phyloP scores from a whole-genome alignment of 148 eudicot species.

The Mesembryanthemum crystallinum region DNA sequence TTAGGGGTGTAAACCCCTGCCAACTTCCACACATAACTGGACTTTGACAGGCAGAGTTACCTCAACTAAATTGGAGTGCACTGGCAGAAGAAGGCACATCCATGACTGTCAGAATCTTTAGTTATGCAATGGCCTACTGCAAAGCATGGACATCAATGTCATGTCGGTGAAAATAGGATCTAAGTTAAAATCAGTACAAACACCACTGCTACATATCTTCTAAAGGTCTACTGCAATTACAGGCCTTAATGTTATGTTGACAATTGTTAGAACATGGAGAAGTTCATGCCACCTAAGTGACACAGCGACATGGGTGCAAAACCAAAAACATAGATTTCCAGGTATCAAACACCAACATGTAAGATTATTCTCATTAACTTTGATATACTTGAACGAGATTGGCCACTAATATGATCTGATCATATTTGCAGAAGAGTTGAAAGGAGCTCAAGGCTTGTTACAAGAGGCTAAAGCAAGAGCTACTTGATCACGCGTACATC shows the following conservation, averaged over 20 bases:
- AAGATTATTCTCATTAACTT: conserved; percentile 11
- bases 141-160: neutral
- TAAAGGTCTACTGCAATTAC: neutral
- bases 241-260: neutral
- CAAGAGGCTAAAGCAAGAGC: neutral
- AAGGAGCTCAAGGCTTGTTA: conserved; percentile 9
- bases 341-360: conserved; percentile 16
- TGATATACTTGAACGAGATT: conserved; percentile 17
- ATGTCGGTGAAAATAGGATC: neutral
- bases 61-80: neutral
- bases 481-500: conserved; percentile 1
- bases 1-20: neutral
- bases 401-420: conserved; percentile 22
- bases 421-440: conserved; percentile 27
- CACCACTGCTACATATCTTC: neutral
- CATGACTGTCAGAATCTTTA: neutral
- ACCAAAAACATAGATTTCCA: neutral
- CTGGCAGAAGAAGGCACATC: neutral
- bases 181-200: neutral
- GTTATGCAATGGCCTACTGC: neutral
- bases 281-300: neutral
- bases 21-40: neutral
- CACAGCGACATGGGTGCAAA: neutral
- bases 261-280: neutral
- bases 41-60: neutral